Percentiles rank a stretch among this genome's conserved stretches.
Conservation (phyloP, 306 rosid genomes). For the Cercis canadensis region DNA sequence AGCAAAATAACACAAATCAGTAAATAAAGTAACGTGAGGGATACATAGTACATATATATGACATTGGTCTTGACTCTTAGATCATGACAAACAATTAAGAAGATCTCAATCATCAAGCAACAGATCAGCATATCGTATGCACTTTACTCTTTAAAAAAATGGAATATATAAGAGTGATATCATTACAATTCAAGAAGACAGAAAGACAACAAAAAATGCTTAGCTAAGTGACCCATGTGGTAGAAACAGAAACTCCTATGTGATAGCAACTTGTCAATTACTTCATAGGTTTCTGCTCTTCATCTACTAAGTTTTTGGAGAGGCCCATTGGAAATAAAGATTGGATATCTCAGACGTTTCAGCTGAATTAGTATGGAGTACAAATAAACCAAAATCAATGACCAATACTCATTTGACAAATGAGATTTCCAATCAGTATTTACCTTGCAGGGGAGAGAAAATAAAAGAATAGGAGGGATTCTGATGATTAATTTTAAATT, state of each 20-base stretch:
- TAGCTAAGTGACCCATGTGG: background rate
- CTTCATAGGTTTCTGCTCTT: background rate
- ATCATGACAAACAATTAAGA: background rate
- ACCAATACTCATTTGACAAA: background rate
- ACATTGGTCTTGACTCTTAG: background rate
- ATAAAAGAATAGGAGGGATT: background rate
- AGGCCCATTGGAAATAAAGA: background rate
- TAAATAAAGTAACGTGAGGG: constrained; percentile 10
- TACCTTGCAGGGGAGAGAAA: background rate
- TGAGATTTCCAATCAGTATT: constrained; percentile 2
- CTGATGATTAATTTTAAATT: constrained; percentile 8
- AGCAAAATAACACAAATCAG: constrained; percentile 14
- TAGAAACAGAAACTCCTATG: constrained; percentile 3
- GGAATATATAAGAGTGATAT: background rate
- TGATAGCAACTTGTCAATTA: background rate
- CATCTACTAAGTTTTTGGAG: background rate
- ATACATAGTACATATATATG: background rate
- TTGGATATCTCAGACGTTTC: background rate
- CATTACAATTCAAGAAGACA: background rate
- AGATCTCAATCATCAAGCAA: background rate
- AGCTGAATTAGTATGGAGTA: background rate
- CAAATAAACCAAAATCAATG: background rate
- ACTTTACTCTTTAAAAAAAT: background rate
- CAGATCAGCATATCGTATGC: background rate
- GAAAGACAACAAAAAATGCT: background rate